Evolutionary conservation across 1,139 yeast genomes (phyloP).

Genomic region (Hansenula lynferdii): DNA sequence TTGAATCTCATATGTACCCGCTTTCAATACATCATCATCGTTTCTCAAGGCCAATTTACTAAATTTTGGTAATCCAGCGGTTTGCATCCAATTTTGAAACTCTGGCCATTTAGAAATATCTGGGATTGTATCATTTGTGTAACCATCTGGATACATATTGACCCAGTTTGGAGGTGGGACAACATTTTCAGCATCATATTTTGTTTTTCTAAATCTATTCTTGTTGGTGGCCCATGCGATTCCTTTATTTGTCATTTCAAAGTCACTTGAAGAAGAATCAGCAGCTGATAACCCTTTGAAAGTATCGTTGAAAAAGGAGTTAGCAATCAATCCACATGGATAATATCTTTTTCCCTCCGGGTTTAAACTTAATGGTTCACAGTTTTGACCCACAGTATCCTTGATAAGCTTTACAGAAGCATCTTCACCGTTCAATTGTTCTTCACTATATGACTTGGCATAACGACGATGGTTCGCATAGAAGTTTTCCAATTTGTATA

Average conservation of each 20-base stretch:
- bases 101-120: conserved; percentile 74
- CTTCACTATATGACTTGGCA: conserved; percentile 87
- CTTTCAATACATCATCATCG: conserved; percentile 52
- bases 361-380: conserved; percentile 68
- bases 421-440: conserved; percentile 75
- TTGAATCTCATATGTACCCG: conserved; percentile 68
- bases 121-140: conserved; percentile 79
- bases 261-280: conserved; percentile 44
- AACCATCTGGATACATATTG: conserved; percentile 81
- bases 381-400: conserved; percentile 73
- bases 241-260: conserved; percentile 58
- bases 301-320: conserved; percentile 88
- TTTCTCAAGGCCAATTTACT: conserved; percentile 79
- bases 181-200: conserved; percentile 63
- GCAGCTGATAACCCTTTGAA: conserved; percentile 47
- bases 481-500: conserved; percentile 78
- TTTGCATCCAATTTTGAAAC: conserved; percentile 97
- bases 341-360: conserved; percentile 58
- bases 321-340: conserved; percentile 96
- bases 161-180: conserved; percentile 97
- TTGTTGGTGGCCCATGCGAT: conserved; percentile 88
- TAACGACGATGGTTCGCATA: conserved; percentile 92
- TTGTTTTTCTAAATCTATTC: conserved; percentile 73
- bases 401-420: conserved; percentile 53
- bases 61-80: conserved; percentile 85